Evolutionary conservation across 2,329 filamentous ascomycete genomes (phyloP).

Genomic region (Monilinia fructigena): DNA sequence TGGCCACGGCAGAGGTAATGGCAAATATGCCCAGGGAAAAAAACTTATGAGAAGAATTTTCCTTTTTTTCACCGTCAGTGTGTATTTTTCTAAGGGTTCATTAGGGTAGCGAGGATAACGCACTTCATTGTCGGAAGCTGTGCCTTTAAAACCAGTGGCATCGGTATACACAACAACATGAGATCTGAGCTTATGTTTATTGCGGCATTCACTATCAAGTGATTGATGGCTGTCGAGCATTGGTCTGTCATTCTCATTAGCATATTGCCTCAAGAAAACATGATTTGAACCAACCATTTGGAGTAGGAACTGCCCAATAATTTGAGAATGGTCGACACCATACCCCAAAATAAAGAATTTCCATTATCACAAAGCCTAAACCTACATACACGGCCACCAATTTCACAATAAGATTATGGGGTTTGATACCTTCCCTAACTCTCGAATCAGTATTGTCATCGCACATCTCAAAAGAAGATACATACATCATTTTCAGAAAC

Average conservation of each 20-base stretch:
- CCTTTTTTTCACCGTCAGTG: slow-evolving; percentile 33
- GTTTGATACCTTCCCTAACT: slow-evolving; percentile 7
- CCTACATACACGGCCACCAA: slow-evolving; percentile 49
- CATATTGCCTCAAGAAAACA: not conserved
- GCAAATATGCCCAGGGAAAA: slow-evolving; percentile 50
- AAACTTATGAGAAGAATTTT: slow-evolving; percentile 52
- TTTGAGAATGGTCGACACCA: slow-evolving; percentile 57
- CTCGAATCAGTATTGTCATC: not conserved
- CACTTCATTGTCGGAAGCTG: slow-evolving; percentile 43
- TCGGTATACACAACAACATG: slow-evolving; percentile 57
- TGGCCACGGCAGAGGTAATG: slow-evolving; percentile 52
- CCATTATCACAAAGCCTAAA: slow-evolving; percentile 50
- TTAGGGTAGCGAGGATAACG: slow-evolving; percentile 41
- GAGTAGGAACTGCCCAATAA: slow-evolving; percentile 57
- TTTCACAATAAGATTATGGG: slow-evolving; percentile 49
- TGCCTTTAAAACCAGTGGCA: slow-evolving; percentile 49
- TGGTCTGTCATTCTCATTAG: slow-evolving; percentile 44
- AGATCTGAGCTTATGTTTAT: slow-evolving; percentile 62
- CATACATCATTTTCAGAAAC: slow-evolving; percentile 53
- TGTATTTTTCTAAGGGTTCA: not conserved
- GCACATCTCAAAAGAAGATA: not conserved
- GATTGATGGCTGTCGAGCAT: slow-evolving; percentile 56
- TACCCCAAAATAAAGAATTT: slow-evolving; percentile 50
- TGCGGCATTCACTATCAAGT: slow-evolving; percentile 57
- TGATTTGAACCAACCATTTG: slow-evolving; percentile 44